Base-by-base conservation (phyloP, 192 early-diverging fungal genomes). In the Gryganskiella cystojenkinii region DNA sequence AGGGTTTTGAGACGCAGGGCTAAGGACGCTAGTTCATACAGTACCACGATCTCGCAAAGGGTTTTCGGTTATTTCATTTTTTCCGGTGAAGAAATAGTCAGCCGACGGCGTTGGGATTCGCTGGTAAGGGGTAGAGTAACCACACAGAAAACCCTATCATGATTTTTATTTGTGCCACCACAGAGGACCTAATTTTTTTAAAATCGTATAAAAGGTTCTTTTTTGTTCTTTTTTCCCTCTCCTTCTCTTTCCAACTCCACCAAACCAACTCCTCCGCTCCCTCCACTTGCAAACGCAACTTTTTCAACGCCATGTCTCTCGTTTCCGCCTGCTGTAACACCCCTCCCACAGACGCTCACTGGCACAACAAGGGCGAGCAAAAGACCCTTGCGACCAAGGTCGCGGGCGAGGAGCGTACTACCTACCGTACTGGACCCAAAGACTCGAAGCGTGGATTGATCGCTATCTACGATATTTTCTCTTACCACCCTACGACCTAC, bases 391-490 rank as follows among this genome's bases (percentile, higher is more conserved):
- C 66, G 5, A 56, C 20, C 25, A 51, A 76, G 60, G 54, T 78
- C 50, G 74, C 46, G 1, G 74, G 74, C 42, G 46, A 78, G 35
- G 43, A 64, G 42, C 44, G 51, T 30, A 64, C 17, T 2, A 64
- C 74, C 19, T 78, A 78, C 43, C 53, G 61, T 31, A 78, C 74
- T 3, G 74, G 74, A 35, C 66, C 74, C 50, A 78, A 82, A 70
- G 73, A 79, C 31, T 78, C 91, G 30, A 84, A 88, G 82, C 86
- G 87, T 14, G 89, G 82, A n/a, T 60, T 93, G 57, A 45, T 93
- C 4, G 76, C 86, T 66, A 85, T 88, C 73, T 92, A 92, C 58
- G 92, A 93, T 57, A 82, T 93, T 56, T 93, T 91, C 72, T 89
- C 83, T 31, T 61, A 65, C 63, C 83, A 71, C 64, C 76, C 84